Percentiles rank a stretch among this genome's conserved stretches.
Evolutionary conservation across 2,329 filamentous ascomycete species (phyloP).

Genomic region (Colletotrichum somersetense): DNA sequence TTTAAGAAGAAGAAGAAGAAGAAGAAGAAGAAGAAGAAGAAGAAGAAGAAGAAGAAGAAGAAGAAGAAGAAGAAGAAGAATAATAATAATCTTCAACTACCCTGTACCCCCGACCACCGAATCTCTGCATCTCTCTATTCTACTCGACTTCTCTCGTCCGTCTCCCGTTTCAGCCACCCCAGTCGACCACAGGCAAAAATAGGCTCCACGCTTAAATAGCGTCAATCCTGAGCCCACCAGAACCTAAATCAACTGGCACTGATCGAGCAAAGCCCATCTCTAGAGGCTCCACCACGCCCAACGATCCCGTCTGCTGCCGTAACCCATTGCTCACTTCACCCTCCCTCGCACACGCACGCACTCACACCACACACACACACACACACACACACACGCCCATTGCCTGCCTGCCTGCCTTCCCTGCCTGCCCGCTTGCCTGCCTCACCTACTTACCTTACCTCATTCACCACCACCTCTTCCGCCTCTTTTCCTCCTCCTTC

Average conservation of each 20-base stretch:
- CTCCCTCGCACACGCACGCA: slow-evolving; percentile 29
- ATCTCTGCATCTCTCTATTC: neutral
- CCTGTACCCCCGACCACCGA: neutral
- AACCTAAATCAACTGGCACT: slow-evolving; percentile 43
- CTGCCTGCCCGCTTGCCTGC: too few relatives aligned
- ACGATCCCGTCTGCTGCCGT: slow-evolving; percentile 40
- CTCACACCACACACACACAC: slow-evolving; percentile 14
- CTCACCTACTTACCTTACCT: slow-evolving; percentile 27
- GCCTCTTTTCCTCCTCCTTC: slow-evolving; percentile 29
- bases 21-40: too few relatives aligned
- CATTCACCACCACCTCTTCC: slow-evolving; percentile 26
- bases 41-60: too few relatives aligned
- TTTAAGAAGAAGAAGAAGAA: neutral
- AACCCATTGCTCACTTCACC: slow-evolving; percentile 17
- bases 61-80: too few relatives aligned
- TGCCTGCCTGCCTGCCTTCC: neutral
- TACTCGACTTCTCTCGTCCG: slow-evolving; percentile 5
- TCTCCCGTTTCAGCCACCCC: slow-evolving; percentile 41
- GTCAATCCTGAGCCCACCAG: slow-evolving; percentile 42
- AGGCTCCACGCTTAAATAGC: slow-evolving; percentile 42
- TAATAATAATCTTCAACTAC: neutral
- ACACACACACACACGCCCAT: slow-evolving; percentile 17
- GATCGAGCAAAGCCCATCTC: slow-evolving; percentile 41
- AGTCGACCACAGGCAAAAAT: slow-evolving; percentile 42
- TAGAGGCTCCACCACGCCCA: slow-evolving; percentile 40